phyloP scores from a whole-genome alignment of 2,329 filamentous ascomycete genomes.

The Microdochium nivale region DNA sequence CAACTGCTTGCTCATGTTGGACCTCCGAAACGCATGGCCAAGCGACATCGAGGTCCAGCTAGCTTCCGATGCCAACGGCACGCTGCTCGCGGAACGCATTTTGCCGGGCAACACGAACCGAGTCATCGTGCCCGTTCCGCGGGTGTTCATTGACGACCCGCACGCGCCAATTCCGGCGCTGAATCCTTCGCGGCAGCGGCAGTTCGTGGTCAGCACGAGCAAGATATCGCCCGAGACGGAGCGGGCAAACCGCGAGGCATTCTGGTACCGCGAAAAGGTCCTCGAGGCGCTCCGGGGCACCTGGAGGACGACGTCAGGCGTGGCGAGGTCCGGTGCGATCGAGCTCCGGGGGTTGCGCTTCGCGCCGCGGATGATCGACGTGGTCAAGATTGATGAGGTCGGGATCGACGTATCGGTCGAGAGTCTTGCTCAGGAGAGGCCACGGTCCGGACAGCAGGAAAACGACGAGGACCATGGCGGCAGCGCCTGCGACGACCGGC shows the following conservation, averaged over 20 bases:
- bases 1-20: constrained; percentile 72
- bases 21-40: constrained; percentile 86
- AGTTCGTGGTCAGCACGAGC: constrained; percentile 80
- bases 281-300: constrained; percentile 61
- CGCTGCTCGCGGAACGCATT: constrained; percentile 43
- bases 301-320: constrained; percentile 54
- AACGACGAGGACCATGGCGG: no score
- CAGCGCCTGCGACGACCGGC: no score
- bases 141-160: constrained; percentile 68
- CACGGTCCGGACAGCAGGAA: constrained; percentile 4
- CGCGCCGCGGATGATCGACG: constrained; percentile 71
- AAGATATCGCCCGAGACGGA: constrained; percentile 75
- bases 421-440: constrained; percentile 7
- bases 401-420: constrained; percentile 54
- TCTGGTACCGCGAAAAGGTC: constrained; percentile 84
- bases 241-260: constrained; percentile 68
- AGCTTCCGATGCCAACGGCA: constrained; percentile 38
- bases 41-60: constrained; percentile 64
- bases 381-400: constrained; percentile 72
- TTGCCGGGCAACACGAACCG: constrained; percentile 63
- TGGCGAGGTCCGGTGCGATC: constrained; percentile 54
- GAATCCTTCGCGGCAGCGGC: constrained; percentile 74
- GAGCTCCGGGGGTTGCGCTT: constrained; percentile 71
- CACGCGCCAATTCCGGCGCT: constrained; percentile 71
- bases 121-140: constrained; percentile 65